These are phyloP conservation scores for Paramecium pentaurelia DNA, from an alignment of 73 alveolate genomes.

Conservation along the genomic window DNA sequence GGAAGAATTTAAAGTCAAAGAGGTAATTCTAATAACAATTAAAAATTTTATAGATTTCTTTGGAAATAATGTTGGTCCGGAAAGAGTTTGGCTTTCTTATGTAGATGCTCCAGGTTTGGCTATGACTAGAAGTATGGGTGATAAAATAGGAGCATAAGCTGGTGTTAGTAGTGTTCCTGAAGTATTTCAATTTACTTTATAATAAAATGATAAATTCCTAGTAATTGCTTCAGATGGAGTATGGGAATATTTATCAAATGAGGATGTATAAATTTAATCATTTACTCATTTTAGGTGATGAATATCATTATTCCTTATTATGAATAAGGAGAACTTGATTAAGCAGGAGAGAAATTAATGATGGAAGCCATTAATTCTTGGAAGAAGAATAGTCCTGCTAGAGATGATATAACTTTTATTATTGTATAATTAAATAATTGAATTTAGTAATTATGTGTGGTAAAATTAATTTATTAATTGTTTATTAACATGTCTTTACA, in stretches of 20 bases:
- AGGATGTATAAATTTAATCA: neutral
- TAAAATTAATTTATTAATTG: constrained; percentile 8
- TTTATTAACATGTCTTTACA: neutral
- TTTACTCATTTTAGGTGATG: neutral
- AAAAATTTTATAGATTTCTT: constrained; percentile 61
- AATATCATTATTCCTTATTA: neutral
- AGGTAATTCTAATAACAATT: neutral
- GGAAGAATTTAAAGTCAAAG: constrained; percentile 54
- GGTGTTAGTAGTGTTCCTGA: constrained; percentile 35
- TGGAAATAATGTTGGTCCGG: constrained; percentile 87
- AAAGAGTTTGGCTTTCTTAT: constrained; percentile 90
- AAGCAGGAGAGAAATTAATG: neutral
- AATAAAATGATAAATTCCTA: constrained; percentile 7
- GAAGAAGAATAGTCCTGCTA: constrained; percentile 25
- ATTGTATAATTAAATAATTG: neutral
- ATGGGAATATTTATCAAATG: constrained; percentile 42
- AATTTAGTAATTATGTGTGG: constrained; percentile 1
- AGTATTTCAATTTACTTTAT: constrained; percentile 44
- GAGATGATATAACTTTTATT: constrained; percentile 37
- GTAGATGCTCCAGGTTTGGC: constrained; percentile 97
- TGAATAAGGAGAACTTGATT: neutral
- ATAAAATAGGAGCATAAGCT: neutral
- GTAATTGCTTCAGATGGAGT: constrained; percentile 41
- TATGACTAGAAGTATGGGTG: constrained; percentile 82
- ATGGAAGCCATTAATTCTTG: neutral